Evolutionary conservation across 139 green algal species (phyloP).

Genomic region (Tetraselmis striata): DNA sequence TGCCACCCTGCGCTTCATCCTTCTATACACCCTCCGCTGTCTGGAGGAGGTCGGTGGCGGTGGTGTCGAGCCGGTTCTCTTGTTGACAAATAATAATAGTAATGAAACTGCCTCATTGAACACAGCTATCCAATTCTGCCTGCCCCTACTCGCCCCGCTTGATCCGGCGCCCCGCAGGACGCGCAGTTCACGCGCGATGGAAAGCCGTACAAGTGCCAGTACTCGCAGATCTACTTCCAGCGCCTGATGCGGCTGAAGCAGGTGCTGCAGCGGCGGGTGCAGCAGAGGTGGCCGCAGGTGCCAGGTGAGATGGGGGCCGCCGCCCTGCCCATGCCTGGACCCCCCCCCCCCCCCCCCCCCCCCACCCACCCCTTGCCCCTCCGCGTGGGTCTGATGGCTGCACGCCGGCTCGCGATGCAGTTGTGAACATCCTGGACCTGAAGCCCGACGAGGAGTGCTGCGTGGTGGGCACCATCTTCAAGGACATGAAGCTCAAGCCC

Average conservation of each 20-base stretch:
- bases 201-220: slow-evolving; percentile 71
- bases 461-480: slow-evolving; percentile 91
- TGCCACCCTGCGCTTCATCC: too few relatives aligned
- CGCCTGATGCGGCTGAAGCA: slow-evolving; percentile 60
- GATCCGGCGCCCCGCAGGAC: too few relatives aligned
- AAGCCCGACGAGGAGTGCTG: slow-evolving; percentile 62
- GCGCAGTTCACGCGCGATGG: not conserved
- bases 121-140: too few relatives aligned
- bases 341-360: too few relatives aligned
- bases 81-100: too few relatives aligned
- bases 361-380: not conserved
- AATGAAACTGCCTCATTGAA: too few relatives aligned
- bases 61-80: too few relatives aligned
- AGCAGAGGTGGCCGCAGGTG: slow-evolving; percentile 59
- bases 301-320: slow-evolving; percentile 34
- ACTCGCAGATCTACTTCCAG: slow-evolving; percentile 87
- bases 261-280: slow-evolving; percentile 30
- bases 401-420: slow-evolving; percentile 35
- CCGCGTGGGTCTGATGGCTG: not conserved
- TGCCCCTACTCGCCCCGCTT: too few relatives aligned
- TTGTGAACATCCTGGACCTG: slow-evolving; percentile 69
- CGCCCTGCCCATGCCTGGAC: too few relatives aligned
- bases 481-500: slow-evolving; percentile 94
- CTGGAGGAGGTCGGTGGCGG: too few relatives aligned
- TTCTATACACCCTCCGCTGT: too few relatives aligned